These are phyloP conservation scores for Acanthamoeba castellanii DNA, from an alignment of 208 protist genomes.

Conservation along the genomic window DNA sequence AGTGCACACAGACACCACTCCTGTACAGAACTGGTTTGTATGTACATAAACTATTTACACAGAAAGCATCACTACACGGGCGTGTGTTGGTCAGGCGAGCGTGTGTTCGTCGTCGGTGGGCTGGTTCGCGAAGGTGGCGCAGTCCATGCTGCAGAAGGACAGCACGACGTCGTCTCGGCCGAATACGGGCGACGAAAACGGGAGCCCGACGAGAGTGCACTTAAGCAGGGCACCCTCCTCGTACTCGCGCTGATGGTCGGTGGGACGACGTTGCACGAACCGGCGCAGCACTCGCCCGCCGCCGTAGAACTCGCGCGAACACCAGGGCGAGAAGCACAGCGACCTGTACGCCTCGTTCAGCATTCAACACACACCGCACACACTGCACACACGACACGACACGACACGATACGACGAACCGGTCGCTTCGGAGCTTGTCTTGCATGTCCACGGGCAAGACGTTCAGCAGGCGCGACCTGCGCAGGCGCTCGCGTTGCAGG, in stretches of 20 bases:
- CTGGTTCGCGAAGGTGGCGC: background rate
- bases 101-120: background rate
- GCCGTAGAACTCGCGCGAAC: background rate
- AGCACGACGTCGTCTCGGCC: background rate
- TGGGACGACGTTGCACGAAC: background rate
- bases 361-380: background rate
- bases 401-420: background rate
- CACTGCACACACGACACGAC: background rate
- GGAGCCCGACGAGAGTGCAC: background rate
- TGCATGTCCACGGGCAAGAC: conserved; percentile 2
- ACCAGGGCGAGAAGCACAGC: background rate
- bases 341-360: too few species aligned
- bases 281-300: background rate
- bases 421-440: background rate
- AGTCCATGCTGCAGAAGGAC: background rate
- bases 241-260: too few species aligned
- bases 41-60: background rate
- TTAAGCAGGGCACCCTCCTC: background rate
- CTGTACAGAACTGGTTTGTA: too few species aligned
- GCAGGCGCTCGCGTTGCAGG: background rate
- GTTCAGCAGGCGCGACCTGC: background rate
- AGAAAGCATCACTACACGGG: background rate
- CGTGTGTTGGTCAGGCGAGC: background rate
- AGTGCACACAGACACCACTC: background rate
- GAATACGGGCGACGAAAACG: background rate